Evolutionary conservation across 2,329 filamentous ascomycete genomes (phyloP), one percentile per base, ranked within the genome.

Genomic region (Aspergillus versicolor): DNA sequence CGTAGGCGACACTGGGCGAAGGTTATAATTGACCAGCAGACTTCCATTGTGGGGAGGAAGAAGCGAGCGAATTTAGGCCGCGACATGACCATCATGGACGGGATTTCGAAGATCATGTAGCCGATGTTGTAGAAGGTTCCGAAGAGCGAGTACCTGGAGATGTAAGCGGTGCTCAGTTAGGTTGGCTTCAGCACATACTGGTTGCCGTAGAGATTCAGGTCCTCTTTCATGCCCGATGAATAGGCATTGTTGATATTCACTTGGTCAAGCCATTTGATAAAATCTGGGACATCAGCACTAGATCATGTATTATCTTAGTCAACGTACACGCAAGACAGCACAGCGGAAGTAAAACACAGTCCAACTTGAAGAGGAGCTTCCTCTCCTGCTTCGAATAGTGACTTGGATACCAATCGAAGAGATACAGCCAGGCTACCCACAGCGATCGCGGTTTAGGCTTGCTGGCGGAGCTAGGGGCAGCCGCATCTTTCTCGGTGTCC

Each of bases 181-280:
- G 9, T 1, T 30, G 3, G 2, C 27, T n/a, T n/a, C n/a, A n/a
- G n/a, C n/a, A n/a, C 9, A 30, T 30, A 30, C 41, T 70, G 54
- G 24, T 67, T 68, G 0, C 69, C 68, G 9, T 58, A 47, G 32
- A 71, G 63, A 13, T 63, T 42, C 8, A 71, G 61, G 22, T 69
- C 68, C 59, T 70, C 64, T 58, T 66, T 65, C 68, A 70, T 70
- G 41, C 69, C 69, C 4, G 64, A 67, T 15, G 68, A 62, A 52
- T 69, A 82, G 1, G 79, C 79, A 59, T 81, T 81, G 57, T 75
- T 75, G 44, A 80, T 67, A 57, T 79, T 78, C 55, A 72, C 75
- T 53, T 73, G 69, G 61, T 80, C 79, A 12, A 81, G 73, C 67
- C 68, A 67, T 59, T 81, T 81, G 59, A 78, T 71, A 52, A 81